phyloP scores from a whole-genome alignment of 129 eudicot genomes.

The Rutidosis leptorrhynchoides region DNA sequence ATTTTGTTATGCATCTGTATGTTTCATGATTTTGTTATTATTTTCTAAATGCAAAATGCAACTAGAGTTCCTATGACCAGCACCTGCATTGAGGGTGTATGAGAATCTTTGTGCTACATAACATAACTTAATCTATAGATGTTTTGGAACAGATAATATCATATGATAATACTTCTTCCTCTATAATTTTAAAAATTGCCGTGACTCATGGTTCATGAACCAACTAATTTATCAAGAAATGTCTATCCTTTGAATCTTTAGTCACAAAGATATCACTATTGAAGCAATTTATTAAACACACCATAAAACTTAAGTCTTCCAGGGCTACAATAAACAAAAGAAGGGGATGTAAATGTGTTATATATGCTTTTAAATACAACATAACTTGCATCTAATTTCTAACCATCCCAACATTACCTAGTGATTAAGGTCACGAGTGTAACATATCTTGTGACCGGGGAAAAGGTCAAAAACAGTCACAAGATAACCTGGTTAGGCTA shows the following conservation, averaged over 20 bases:
- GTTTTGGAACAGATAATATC: neutral
- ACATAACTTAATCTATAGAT: neutral
- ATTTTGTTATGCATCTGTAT: neutral
- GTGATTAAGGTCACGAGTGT: no score
- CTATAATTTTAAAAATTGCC: neutral
- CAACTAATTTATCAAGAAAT: constrained; percentile 22
- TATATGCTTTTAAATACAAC: no score
- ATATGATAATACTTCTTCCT: neutral
- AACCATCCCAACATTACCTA: no score
- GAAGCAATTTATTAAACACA: neutral
- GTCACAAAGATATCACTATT: neutral
- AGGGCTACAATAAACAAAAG: neutral
- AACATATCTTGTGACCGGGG: no score
- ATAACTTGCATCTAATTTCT: no score
- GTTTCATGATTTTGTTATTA: neutral
- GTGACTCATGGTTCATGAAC: constrained; percentile 21
- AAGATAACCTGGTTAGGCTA: no score
- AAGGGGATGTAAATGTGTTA: neutral
- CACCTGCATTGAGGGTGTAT: neutral
- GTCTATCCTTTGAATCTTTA: constrained; percentile 2
- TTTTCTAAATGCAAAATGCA: neutral
- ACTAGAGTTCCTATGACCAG: neutral
- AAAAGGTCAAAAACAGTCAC: no score
- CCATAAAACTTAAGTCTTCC: neutral
- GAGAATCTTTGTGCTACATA: constrained; percentile 11